Conservation (phyloP, 495 filamentous ascomycete genomes). For the Neurospora sp. region DNA sequence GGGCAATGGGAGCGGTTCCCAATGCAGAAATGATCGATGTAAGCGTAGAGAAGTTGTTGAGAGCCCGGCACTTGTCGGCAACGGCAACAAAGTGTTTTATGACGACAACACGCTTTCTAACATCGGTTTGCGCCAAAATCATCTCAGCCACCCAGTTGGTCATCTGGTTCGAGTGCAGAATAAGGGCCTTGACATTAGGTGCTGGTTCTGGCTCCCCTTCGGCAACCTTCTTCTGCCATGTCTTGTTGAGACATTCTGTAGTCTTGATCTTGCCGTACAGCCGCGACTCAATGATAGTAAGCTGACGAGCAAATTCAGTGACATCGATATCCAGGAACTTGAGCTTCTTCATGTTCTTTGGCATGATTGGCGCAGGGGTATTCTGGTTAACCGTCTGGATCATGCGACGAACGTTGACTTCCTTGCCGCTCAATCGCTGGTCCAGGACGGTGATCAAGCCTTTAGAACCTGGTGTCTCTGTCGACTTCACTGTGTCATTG, state of each 20-base stretch:
- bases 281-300: conserved; percentile 93
- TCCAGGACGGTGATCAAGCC: conserved; percentile 77
- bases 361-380: conserved; percentile 79
- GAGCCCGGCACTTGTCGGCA: conserved; percentile 88
- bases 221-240: conserved; percentile 88
- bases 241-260: conserved; percentile 94
- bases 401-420: conserved; percentile 74
- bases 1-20: conserved; percentile 86
- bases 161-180: conserved; percentile 94
- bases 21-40: conserved; percentile 98
- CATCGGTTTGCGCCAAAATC: conserved; percentile 88
- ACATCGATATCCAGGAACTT: conserved; percentile 97
- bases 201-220: conserved; percentile 81
- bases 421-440: conserved; percentile 76
- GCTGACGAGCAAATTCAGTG: conserved; percentile 87
- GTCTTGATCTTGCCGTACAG: conserved; percentile 92
- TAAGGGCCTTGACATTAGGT: conserved; percentile 87
- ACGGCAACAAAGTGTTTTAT: conserved; percentile 98
- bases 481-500: conserved; percentile 81
- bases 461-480: conserved; percentile 77
- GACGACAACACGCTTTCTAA: conserved; percentile 90
- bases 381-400: conserved; percentile 73
- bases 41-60: conserved; percentile 96
- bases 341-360: conserved; percentile 98
- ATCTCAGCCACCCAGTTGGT: conserved; percentile 99